phyloP scores from a whole-genome alignment of 441 rosid species.

The Croton laevigatus region DNA sequence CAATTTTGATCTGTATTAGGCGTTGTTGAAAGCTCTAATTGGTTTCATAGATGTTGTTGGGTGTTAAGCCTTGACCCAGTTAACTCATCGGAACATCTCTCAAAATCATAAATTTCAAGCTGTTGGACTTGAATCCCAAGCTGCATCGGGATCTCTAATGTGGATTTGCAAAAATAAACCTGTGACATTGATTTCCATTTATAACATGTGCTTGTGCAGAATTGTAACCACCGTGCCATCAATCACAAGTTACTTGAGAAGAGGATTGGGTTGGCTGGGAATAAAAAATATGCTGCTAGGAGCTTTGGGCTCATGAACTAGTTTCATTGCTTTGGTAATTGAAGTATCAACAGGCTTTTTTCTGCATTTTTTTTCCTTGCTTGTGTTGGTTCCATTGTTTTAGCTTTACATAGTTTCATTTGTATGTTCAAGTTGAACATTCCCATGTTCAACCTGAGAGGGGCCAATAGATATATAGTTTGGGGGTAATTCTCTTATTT shows the following conservation, averaged over 20 bases:
- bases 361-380: too few relatives aligned
- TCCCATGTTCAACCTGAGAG: too few relatives aligned
- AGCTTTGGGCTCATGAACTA: too few relatives aligned
- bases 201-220: conserved; percentile 75
- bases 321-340: too few relatives aligned
- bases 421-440: too few relatives aligned
- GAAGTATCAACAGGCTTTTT: too few relatives aligned
- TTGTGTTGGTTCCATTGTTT: too few relatives aligned
- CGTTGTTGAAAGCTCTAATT: conserved; percentile 81
- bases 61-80: conserved; percentile 79
- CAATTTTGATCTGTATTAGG: conserved; percentile 87
- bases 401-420: too few relatives aligned
- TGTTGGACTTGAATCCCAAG: conserved; percentile 91
- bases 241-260: conserved; percentile 77
- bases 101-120: conserved; percentile 97
- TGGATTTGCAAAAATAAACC: conserved; percentile 97
- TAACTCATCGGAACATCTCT: conserved; percentile 90
- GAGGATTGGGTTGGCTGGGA: conserved; percentile 91
- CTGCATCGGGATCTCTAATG: conserved; percentile 90
- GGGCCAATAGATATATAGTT: too few relatives aligned
- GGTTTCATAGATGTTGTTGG: conserved; percentile 96
- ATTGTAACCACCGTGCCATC: conserved; percentile 95
- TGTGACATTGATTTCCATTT: conserved; percentile 72
- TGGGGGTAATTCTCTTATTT: too few relatives aligned
- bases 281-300: too few relatives aligned